A percentile compares a stretch with the other conserved stretches of the same genome.
Conservation (phyloP, 495 filamentous ascomycete species). For the Aspergillus panamensis region DNA sequence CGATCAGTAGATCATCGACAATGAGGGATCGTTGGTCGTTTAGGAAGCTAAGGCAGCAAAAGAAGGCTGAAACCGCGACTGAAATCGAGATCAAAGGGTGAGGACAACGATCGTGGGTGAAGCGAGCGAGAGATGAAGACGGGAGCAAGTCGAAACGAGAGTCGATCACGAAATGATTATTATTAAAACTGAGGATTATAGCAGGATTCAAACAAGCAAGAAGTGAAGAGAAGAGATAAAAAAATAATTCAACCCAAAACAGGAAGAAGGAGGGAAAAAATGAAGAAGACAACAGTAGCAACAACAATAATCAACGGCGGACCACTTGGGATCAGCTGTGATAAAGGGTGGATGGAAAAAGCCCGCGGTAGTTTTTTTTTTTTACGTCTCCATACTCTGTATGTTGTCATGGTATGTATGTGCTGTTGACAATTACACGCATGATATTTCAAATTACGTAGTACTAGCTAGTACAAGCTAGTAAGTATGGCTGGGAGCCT, state of each 20-base stretch:
- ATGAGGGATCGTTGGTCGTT: neutral
- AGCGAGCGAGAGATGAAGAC: neutral
- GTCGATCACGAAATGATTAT: slow-evolving; percentile 9
- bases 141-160: slow-evolving; percentile 5
- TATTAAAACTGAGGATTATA: slow-evolving; percentile 7
- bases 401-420: neutral
- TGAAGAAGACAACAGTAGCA: slow-evolving; percentile 11
- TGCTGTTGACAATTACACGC: neutral
- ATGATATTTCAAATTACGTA: neutral
- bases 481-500: neutral
- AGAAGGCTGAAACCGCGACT: neutral
- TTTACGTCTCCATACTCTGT: no score
- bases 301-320: slow-evolving; percentile 15
- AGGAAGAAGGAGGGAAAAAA: slow-evolving; percentile 21
- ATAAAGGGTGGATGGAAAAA: slow-evolving; percentile 13
- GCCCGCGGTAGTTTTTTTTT: neutral
- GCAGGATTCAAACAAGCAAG: neutral
- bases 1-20: neutral
- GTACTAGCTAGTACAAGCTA: neutral
- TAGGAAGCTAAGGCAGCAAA: neutral
- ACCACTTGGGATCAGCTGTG: slow-evolving; percentile 14
- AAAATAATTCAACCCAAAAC: neutral
- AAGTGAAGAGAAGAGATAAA: neutral
- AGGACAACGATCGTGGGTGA: slow-evolving; percentile 8
- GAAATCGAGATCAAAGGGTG: neutral